phyloP scores from a whole-genome alignment of 1,284 basidiomycete genomes.

The Ceratobasidium papillatum region DNA sequence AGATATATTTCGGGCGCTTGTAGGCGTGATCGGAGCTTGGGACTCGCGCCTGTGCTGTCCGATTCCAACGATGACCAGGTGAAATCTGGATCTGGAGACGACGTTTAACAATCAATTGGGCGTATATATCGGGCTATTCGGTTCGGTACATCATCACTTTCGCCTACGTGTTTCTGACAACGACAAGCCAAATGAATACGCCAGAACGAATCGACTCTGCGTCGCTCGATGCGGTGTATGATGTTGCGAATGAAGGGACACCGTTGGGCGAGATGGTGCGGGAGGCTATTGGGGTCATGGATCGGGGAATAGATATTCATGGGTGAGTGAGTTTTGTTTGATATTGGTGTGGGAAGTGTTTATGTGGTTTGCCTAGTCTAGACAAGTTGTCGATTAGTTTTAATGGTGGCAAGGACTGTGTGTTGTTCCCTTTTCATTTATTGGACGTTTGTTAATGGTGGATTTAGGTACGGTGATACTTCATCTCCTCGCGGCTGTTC shows the following conservation, averaged over 20 bases:
- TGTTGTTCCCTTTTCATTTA: constrained; percentile 51
- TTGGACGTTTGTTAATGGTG: neutral
- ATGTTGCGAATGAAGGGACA: constrained; percentile 24
- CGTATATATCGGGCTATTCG: neutral
- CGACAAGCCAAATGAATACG: neutral
- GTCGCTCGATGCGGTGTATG: constrained; percentile 43
- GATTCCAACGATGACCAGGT: constrained; percentile 27
- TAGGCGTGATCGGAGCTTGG: constrained; percentile 21
- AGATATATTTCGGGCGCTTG: constrained; percentile 17
- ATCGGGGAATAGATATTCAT: constrained; percentile 74
- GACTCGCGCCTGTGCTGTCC: neutral
- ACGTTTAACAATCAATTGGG: neutral
- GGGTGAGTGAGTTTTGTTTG: constrained; percentile 61
- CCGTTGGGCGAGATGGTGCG: constrained; percentile 68
- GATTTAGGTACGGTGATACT: constrained; percentile 91
- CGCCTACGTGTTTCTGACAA: neutral
- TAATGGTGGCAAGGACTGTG: constrained; percentile 98
- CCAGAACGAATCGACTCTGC: constrained; percentile 24
- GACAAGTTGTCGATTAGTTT: constrained; percentile 86
- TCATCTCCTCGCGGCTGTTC: constrained; percentile 83
- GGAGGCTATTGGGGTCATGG: constrained; percentile 81
- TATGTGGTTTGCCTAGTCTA: constrained; percentile 56
- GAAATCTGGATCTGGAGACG: neutral
- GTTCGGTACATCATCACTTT: neutral
- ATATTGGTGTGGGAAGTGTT: neutral